A percentile compares a stretch with the other conserved stretches of the same genome.
These are phyloP conservation scores for Peronospora belbahrii DNA, from an alignment of 352 stramenopile genomes.

Conservation along the genomic window DNA sequence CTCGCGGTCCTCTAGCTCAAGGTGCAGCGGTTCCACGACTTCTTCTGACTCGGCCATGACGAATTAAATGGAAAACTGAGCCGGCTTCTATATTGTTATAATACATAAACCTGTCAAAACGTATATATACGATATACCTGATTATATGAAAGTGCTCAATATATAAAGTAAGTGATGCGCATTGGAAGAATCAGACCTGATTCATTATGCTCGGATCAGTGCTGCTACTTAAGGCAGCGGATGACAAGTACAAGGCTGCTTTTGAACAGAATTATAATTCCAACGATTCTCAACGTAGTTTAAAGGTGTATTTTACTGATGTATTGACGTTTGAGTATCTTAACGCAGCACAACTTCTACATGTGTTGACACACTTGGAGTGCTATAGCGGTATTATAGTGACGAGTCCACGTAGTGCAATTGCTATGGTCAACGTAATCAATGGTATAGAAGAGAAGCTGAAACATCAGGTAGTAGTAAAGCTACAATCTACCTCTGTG, in stretches of 20 bases:
- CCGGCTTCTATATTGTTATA: background rate
- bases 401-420: conserved; percentile 66
- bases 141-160: background rate
- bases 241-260: conserved; percentile 47
- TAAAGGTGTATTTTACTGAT: conserved; percentile 43
- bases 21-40: conserved; percentile 84
- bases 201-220: conserved; percentile 13
- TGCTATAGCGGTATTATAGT: conserved; percentile 53
- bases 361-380: conserved; percentile 38
- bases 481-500: conserved; percentile 28
- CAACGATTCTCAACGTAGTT: background rate
- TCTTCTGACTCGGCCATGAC: conserved; percentile 81
- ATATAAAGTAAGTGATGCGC: too few species aligned
- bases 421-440: conserved; percentile 38
- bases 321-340: conserved; percentile 66
- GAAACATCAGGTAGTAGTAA: conserved; percentile 17
- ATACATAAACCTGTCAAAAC: background rate
- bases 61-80: background rate
- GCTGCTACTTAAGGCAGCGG: conserved; percentile 63
- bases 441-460: conserved; percentile 18
- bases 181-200: too few species aligned
- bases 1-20: conserved; percentile 82
- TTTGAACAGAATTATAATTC: conserved; percentile 17
- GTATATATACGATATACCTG: background rate
- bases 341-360: conserved; percentile 31